Conservation (phyloP, 1,139 yeast species). For the Spencermartinsiella ligniputridi region DNA sequence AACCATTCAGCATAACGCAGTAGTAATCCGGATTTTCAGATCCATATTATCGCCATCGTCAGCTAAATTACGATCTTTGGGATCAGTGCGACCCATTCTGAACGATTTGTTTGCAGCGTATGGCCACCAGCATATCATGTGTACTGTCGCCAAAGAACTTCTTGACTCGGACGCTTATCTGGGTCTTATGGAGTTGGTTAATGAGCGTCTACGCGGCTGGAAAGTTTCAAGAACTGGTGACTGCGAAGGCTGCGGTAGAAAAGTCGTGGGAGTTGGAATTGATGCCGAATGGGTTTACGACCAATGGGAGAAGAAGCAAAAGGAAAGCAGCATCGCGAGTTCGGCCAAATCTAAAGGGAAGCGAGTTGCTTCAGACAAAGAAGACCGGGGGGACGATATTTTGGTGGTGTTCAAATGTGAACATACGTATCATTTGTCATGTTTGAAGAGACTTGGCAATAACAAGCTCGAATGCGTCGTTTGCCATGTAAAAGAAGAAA, state of each 20-base stretch:
- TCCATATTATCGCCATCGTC: constrained; percentile 24
- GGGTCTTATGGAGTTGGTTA: constrained; percentile 40
- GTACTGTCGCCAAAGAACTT: constrained; percentile 49
- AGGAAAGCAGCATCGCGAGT: constrained; percentile 7
- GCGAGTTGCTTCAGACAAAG: constrained; percentile 2
- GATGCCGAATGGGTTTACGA: constrained; percentile 35
- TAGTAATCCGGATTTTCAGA: constrained; percentile 26
- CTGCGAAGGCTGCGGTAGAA: constrained; percentile 70
- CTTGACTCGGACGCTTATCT: constrained; percentile 51
- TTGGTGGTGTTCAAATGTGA: constrained; percentile 49
- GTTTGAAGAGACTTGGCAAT: constrained; percentile 47
- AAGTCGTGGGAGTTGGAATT: constrained; percentile 58
- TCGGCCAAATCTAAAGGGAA: constrained; percentile 3
- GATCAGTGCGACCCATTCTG: constrained; percentile 52
- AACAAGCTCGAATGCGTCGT: constrained; percentile 17
- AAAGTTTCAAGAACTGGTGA: constrained; percentile 44
- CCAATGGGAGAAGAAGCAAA: constrained; percentile 30
- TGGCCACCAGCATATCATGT: constrained; percentile 56
- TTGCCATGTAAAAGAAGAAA: constrained; percentile 11
- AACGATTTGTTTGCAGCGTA: constrained; percentile 62
- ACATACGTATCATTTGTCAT: constrained; percentile 66
- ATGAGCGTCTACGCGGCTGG: constrained; percentile 55
- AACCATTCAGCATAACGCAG: constrained; percentile 22
- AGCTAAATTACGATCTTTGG: constrained; percentile 21
- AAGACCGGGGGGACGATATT: constrained; percentile 15